Base-by-base conservation (phyloP, 2,329 filamentous ascomycete species). In the Aurifilum marmelostoma region DNA sequence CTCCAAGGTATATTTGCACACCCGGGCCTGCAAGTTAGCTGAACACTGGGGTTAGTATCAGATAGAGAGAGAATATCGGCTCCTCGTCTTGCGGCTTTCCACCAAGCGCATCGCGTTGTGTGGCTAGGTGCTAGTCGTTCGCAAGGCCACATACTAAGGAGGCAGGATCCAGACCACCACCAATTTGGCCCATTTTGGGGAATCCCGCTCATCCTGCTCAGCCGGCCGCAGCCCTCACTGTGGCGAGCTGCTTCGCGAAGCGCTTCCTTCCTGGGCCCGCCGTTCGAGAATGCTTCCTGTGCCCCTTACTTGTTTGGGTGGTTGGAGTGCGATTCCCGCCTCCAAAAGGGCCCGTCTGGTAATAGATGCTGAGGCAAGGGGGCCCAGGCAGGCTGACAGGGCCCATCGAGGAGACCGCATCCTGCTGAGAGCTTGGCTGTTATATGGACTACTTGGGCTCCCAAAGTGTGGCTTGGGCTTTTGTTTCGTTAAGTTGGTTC, bases 281-380 rank as follows among this genome's bases (percentile, higher is more conserved):
- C 21, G 32, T 37, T 59, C 56, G n/a, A 21, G 29, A 59, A 37
- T 11, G 16, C 16, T 34, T 32, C 54, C 54, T 34, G 54, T 6
- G 27, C 54, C 29, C 2, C 54, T 58, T 58, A 27, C 54, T 34
- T 21, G 16, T 18, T 58, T 34, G 18, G 54, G 29, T 27, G 21
- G 14, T 32, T n/a, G 16, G 14, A 4, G 16, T 32, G 29, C 50
- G 24, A 54, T 27, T 21, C 24, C 27, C 14, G 34, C 52, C 7
- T 18, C 24, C 52, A 27, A 29, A 56, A 56, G 21, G 32, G 21
- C 21, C 18, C 18, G 29, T 59, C 32, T 37, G 29, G 56, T 34
- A 34, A 59, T 59, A 37, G 29, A 14, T 59, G 56, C 56, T 59
- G 56, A 59, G 56, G 56, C n/a, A 32, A 37, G 56, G 56, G 54